Conservation (phyloP, 306 rosid species). For the Prunus dulcis region DNA sequence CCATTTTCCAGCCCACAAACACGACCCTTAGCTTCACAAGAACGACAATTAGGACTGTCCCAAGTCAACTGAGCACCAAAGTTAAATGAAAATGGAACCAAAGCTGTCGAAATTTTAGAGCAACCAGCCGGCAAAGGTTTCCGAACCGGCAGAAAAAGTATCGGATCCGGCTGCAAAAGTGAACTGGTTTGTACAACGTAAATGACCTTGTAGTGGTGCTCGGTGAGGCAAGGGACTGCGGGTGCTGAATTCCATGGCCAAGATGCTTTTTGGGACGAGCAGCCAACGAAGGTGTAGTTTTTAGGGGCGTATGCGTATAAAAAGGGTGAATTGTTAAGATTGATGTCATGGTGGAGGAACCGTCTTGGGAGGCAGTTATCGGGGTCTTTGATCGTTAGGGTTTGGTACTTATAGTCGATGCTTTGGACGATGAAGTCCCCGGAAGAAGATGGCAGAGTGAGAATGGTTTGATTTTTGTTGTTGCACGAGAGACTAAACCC, state of each 20-base stretch:
- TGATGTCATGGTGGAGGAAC: slow-evolving; percentile 5
- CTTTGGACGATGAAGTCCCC: not conserved
- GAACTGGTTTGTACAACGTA: not conserved
- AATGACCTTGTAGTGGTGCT: not conserved
- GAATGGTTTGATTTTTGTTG: not conserved
- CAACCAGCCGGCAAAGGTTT: slow-evolving; percentile 4
- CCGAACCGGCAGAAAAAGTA: too few relatives aligned
- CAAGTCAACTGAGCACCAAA: slow-evolving; percentile 33
- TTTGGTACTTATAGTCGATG: slow-evolving; percentile 3
- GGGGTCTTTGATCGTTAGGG: slow-evolving; percentile 2
- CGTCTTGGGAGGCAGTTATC: slow-evolving; percentile 20
- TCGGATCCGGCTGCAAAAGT: not conserved
- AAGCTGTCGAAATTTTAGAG: slow-evolving; percentile 18
- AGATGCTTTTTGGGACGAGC: slow-evolving; percentile 9
- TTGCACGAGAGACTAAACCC: slow-evolving; percentile 18
- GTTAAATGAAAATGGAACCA: slow-evolving; percentile 24
- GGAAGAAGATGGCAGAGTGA: not conserved
- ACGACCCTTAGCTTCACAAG: slow-evolving; percentile 23
- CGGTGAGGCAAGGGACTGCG: slow-evolving; percentile 32
- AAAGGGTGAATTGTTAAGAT: slow-evolving; percentile 26
- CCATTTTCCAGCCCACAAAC: not conserved
- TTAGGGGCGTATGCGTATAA: not conserved
- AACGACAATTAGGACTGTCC: slow-evolving; percentile 32
- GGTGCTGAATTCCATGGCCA: not conserved
- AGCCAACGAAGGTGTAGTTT: slow-evolving; percentile 36